Evolutionary conservation across 805 yeast species (phyloP).

Genomic region (Wickerhamiella bombiphila): DNA sequence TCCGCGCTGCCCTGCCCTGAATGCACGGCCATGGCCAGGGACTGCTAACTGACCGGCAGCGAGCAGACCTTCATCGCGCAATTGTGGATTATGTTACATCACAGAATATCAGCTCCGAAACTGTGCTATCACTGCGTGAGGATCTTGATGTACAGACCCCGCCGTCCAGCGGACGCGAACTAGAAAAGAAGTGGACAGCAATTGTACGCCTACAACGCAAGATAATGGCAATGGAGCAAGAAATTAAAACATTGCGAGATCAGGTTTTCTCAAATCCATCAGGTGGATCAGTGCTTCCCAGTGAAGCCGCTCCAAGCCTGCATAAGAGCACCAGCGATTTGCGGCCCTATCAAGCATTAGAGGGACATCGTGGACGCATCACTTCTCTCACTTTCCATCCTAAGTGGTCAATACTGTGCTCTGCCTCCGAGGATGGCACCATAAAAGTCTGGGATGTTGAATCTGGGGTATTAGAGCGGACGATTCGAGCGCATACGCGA

Average conservation of each 20-base stretch:
- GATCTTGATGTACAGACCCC: slow-evolving; percentile 9
- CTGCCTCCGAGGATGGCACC: slow-evolving; percentile 60
- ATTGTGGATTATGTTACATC: slow-evolving; percentile 35
- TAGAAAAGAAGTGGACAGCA: slow-evolving; percentile 79
- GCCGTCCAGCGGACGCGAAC: slow-evolving; percentile 19
- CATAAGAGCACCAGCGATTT: slow-evolving; percentile 35
- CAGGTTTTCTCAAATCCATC: slow-evolving; percentile 23
- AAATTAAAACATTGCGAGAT: slow-evolving; percentile 30
- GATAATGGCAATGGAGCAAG: slow-evolving; percentile 52
- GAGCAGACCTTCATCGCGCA: slow-evolving; percentile 33
- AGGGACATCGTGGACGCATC: slow-evolving; percentile 47
- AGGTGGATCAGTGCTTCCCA: background rate
- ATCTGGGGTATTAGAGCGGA: slow-evolving; percentile 42
- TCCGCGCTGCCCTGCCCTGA: no score
- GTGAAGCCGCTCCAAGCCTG: background rate
- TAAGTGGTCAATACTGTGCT: slow-evolving; percentile 43
- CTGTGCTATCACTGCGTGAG: background rate
- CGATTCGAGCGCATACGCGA: slow-evolving; percentile 64
- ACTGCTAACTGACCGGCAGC: slow-evolving; percentile 31
- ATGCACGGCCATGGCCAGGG: slow-evolving; percentile 3
- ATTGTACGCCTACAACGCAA: slow-evolving; percentile 66
- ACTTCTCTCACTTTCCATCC: slow-evolving; percentile 64
- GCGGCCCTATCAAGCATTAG: slow-evolving; percentile 42
- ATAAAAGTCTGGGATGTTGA: slow-evolving; percentile 62
- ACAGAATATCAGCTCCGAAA: slow-evolving; percentile 10